phyloP scores from a whole-genome alignment of 805 yeast species.

The Candida koratica region DNA sequence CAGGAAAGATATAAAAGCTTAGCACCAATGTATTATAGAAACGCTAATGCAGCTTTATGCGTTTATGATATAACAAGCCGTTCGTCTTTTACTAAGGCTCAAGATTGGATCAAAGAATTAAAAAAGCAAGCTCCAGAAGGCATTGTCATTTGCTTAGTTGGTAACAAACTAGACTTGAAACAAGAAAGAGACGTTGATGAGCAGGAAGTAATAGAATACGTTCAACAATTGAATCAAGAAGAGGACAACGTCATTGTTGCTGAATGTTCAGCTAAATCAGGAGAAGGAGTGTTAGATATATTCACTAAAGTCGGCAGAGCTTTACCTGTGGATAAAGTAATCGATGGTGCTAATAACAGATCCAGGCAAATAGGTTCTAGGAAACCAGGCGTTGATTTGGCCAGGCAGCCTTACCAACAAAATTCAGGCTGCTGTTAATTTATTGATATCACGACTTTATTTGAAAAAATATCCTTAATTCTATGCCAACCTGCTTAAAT shows the following conservation, averaged over 20 bases:
- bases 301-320: constrained; percentile 38
- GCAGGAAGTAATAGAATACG: constrained; percentile 47
- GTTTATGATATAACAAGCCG: constrained; percentile 72
- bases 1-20: constrained; percentile 49
- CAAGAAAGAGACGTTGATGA: constrained; percentile 43
- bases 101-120: constrained; percentile 73
- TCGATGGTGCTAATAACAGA: constrained; percentile 22
- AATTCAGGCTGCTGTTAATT: constrained; percentile 25
- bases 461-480: no score
- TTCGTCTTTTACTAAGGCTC: constrained; percentile 66
- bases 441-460: constrained; percentile 5
- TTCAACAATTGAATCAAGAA: constrained; percentile 36
- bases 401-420: constrained; percentile 23
- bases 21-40: constrained; percentile 45
- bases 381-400: constrained; percentile 36
- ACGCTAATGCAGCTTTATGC: constrained; percentile 67
- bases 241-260: constrained; percentile 39
- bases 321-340: constrained; percentile 40
- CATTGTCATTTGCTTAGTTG: constrained; percentile 78
- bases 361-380: constrained; percentile 24
- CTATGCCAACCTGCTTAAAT: no score
- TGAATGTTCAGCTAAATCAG: constrained; percentile 45
- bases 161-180: constrained; percentile 67
- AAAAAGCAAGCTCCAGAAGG: constrained; percentile 75
- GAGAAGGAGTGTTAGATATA: constrained; percentile 42